Evolutionary conservation across 208 protist species (phyloP).

Genomic region (Leishmania major): DNA sequence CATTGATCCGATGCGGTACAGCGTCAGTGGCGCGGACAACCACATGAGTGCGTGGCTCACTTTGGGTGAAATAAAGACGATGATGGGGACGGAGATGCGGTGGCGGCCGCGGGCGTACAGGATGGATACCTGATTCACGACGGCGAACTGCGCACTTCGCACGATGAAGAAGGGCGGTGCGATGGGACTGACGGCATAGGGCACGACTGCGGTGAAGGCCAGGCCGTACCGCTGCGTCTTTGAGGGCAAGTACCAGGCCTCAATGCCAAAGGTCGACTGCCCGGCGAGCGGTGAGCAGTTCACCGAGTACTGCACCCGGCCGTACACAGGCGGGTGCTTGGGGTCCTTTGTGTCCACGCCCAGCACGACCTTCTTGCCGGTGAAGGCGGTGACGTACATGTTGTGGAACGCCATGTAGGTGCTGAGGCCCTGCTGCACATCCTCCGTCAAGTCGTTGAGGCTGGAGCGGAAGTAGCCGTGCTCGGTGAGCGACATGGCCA

Average conservation of each 20-base stretch:
- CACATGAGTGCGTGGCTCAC: conserved; percentile 55
- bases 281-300: conserved; percentile 49
- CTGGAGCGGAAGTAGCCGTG: conserved; percentile 58
- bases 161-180: conserved; percentile 52
- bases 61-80: conserved; percentile 59
- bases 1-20: conserved; percentile 53
- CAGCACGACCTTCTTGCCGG: conserved; percentile 37
- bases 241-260: conserved; percentile 67
- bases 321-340: conserved; percentile 34
- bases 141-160: conserved; percentile 34
- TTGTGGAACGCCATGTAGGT: conserved; percentile 55
- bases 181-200: conserved; percentile 55
- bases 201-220: conserved; percentile 56
- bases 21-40: conserved; percentile 54
- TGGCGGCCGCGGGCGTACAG: conserved; percentile 73
- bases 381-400: conserved; percentile 43
- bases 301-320: conserved; percentile 55
- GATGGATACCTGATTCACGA: conserved; percentile 70
- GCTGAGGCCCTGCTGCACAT: conserved; percentile 40
- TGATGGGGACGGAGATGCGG: conserved; percentile 73
- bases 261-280: conserved; percentile 54
- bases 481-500: conserved; percentile 59
- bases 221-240: conserved; percentile 64
- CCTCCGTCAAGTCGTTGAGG: conserved; percentile 30
- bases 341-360: conserved; percentile 36